Evolutionary conservation across 1,284 basidiomycete species (phyloP).

Genomic region (Bjerkandera adusta): DNA sequence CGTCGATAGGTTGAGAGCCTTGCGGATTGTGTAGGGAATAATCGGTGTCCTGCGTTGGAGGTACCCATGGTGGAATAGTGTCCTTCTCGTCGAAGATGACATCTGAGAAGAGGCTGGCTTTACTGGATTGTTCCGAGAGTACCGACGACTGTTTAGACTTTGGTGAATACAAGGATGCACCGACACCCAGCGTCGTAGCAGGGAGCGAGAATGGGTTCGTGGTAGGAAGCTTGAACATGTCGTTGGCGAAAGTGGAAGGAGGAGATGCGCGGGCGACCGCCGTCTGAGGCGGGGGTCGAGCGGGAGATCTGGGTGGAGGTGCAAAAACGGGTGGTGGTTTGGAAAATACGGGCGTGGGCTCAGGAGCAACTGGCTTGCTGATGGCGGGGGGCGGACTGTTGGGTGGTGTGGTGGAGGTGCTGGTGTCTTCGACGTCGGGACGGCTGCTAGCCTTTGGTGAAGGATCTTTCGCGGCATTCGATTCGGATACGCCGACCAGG

Average conservation of each 20-base stretch:
- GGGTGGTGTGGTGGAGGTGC: constrained; percentile 57
- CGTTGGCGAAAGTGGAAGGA: background rate
- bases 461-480: background rate
- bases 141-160: constrained; percentile 28
- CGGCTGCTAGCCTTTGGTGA: background rate
- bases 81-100: constrained; percentile 46
- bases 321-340: constrained; percentile 58
- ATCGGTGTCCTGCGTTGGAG: constrained; percentile 58
- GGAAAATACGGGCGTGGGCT: constrained; percentile 50
- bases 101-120: constrained; percentile 50
- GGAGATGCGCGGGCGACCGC: background rate
- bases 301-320: constrained; percentile 23
- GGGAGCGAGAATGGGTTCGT: constrained; percentile 40
- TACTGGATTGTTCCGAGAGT: constrained; percentile 50
- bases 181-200: constrained; percentile 44
- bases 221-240: constrained; percentile 26
- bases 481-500: constrained; percentile 31
- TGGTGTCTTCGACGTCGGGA: constrained; percentile 24
- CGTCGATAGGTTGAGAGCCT: constrained; percentile 22
- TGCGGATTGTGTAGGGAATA: constrained; percentile 39
- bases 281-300: background rate
- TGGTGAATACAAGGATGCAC: constrained; percentile 30
- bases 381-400: constrained; percentile 46
- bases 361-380: constrained; percentile 14
- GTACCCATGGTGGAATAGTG: constrained; percentile 49